Conservation (phyloP, 1,284 basidiomycete genomes). For the Moesziomyces aphidis region DNA sequence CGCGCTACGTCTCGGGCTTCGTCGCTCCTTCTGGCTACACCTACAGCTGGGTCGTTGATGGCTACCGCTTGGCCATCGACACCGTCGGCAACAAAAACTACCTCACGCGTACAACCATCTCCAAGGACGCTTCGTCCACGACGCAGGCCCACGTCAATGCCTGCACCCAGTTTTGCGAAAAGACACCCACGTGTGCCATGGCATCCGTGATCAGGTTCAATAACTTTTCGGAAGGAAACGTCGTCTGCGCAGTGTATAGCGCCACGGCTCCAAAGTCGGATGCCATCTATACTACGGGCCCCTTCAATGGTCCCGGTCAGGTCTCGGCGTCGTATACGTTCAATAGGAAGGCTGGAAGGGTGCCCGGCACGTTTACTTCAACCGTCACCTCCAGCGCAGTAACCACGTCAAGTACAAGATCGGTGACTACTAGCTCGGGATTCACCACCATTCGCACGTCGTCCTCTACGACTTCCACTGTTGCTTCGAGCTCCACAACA, state of each 20-base stretch:
- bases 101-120: constrained; percentile 16
- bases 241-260: constrained; percentile 26
- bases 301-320: constrained; percentile 17
- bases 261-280: constrained; percentile 2
- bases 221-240: constrained; percentile 25
- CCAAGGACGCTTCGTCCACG: constrained; percentile 5
- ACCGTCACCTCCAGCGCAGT: too few species aligned
- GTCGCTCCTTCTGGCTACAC: constrained; percentile 25
- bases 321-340: constrained; percentile 30
- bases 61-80: constrained; percentile 16
- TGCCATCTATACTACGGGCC: constrained; percentile 17
- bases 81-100: constrained; percentile 11
- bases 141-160: constrained; percentile 21
- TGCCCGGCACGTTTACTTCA: neutral
- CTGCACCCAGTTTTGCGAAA: constrained; percentile 16
- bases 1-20: constrained; percentile 20
- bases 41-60: constrained; percentile 28
- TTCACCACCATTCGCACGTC: neutral
- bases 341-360: constrained; percentile 19
- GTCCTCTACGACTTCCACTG: neutral
- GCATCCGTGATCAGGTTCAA: constrained; percentile 28
- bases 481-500: neutral
- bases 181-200: constrained; percentile 24
- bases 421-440: neutral
- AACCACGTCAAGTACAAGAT: neutral